Conservation (phyloP, 2,329 filamentous ascomycete species). For the Knufia fluminis region DNA sequence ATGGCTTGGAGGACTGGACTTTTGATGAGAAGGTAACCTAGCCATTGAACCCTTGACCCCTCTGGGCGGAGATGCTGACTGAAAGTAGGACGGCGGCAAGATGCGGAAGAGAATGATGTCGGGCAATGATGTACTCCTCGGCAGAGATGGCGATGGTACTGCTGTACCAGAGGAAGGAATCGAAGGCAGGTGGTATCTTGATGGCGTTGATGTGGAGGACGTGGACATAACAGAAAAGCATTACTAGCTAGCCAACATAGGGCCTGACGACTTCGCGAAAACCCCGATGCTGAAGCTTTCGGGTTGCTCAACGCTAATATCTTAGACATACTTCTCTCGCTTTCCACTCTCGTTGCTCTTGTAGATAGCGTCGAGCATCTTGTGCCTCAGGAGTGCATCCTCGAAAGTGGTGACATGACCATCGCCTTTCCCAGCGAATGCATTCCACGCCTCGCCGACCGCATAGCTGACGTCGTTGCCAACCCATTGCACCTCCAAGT, state of each 20-base stretch:
- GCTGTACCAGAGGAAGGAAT: slow-evolving; percentile 20
- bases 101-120: slow-evolving; percentile 42
- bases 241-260: slow-evolving; percentile 12
- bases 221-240: slow-evolving; percentile 21
- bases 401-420: slow-evolving; percentile 14
- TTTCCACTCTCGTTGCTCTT: slow-evolving; percentile 14
- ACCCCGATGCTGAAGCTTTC: no score
- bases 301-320: no score
- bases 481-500: slow-evolving; percentile 11
- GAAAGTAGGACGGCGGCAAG: slow-evolving; percentile 25
- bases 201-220: slow-evolving; percentile 34
- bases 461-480: slow-evolving; percentile 11
- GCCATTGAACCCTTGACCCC: no score
- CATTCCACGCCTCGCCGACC: slow-evolving; percentile 16
- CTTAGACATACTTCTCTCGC: slow-evolving; percentile 15
- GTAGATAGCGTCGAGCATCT: slow-evolving; percentile 18
- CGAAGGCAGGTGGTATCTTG: slow-evolving; percentile 37
- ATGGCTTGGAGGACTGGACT: slow-evolving; percentile 55
- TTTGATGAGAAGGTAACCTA: slow-evolving; percentile 30
- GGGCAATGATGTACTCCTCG: slow-evolving; percentile 38
- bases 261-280: no score
- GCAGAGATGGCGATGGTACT: slow-evolving; percentile 32
- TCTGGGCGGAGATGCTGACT: no score
- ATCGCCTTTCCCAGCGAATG: slow-evolving; percentile 12
- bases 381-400: slow-evolving; percentile 16